phyloP scores from a whole-genome alignment of 495 filamentous ascomycete genomes.

The Pseudomonodictys pantanalensis region DNA sequence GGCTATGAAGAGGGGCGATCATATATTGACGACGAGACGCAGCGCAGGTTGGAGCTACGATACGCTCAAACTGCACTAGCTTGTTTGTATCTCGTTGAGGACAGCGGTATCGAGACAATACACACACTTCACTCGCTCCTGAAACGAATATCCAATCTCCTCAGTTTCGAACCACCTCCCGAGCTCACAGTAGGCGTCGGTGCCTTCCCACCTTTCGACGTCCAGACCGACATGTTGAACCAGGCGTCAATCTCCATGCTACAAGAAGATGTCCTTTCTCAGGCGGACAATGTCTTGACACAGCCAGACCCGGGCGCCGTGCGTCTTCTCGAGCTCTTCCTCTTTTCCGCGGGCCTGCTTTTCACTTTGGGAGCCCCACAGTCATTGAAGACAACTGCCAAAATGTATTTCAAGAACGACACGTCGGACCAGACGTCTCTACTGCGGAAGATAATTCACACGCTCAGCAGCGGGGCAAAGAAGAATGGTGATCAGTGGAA shows the following conservation, averaged over 20 bases:
- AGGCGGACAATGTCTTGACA: conserved; percentile 64
- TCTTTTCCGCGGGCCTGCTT: conserved; percentile 66
- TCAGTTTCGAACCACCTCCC: conserved; percentile 55
- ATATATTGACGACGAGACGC: conserved; percentile 53
- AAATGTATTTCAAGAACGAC: conserved; percentile 56
- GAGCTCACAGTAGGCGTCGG: conserved; percentile 40
- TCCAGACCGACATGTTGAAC: conserved; percentile 39
- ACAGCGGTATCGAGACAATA: conserved; percentile 57
- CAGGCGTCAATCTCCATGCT: conserved; percentile 49
- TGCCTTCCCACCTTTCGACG: conserved; percentile 32
- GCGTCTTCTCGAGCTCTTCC: conserved; percentile 62
- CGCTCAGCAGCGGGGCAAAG: conserved; percentile 47
- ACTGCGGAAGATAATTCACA: conserved; percentile 60
- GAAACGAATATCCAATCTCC: conserved; percentile 56
- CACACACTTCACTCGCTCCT: conserved; percentile 62
- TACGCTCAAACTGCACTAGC: conserved; percentile 75
- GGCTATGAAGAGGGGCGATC: conserved; percentile 55
- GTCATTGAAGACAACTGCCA: conserved; percentile 57
- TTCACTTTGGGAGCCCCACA: conserved; percentile 57
- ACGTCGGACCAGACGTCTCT: conserved; percentile 65
- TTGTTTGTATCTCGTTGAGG: conserved; percentile 65
- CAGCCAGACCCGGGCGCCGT: conserved; percentile 58
- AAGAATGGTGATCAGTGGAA: conserved; percentile 69
- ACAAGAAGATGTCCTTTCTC: conserved; percentile 57
- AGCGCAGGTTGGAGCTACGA: conserved; percentile 52